Evolutionary conservation across 2,329 filamentous ascomycete genomes (phyloP), one percentile per base, ranked within the genome.

Genomic region (Chaetoscypha palmicola): DNA sequence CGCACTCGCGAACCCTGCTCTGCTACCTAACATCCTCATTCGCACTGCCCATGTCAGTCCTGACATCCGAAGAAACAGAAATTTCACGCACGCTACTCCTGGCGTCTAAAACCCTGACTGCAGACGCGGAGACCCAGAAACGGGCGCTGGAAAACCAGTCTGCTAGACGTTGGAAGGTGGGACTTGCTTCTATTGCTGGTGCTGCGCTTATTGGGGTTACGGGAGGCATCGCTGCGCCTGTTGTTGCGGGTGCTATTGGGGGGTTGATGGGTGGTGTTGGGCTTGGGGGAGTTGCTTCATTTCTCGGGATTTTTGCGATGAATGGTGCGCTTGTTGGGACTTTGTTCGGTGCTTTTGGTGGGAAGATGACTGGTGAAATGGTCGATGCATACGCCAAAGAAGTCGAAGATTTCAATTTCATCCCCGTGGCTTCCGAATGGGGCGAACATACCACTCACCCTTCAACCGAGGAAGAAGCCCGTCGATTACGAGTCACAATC

Each of bases 181-280:
- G 89, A 0, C 70, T 95, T 14, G 90, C 89, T 0, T 86, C 85
- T 4, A 86, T 92, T 0, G 88, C 86, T 0, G 90, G 90, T 8
- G 90, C 90, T 1, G 86, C 86, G 0, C 69, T 95, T 1, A 90
- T 96, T n/a, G 90, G 90, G 4, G 77, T 96, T 3, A 95, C 89
- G 0, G 90, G 90, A 14, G 90, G 90, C 2, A 71, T 95, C n/a
- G 90, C 90, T 1, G 89, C 90, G 1, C 90, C 90, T 0, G 70
- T 94, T 10, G 83, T 95, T 11, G 90, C 90, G 3, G 89, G 88
- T 3, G 88, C 88, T 0, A 73, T 96, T 11, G 89, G 89, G 2
- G 82, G 83, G 1, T 72, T 95, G 2, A 86, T 95, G 77, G 86
- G 88, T 11, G 86, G 86, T 0, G 74, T 95, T 1, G 90, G 90